Evolutionary conservation across 345 rosid genomes (phyloP).

Genomic region (Gossypium raimondii): DNA sequence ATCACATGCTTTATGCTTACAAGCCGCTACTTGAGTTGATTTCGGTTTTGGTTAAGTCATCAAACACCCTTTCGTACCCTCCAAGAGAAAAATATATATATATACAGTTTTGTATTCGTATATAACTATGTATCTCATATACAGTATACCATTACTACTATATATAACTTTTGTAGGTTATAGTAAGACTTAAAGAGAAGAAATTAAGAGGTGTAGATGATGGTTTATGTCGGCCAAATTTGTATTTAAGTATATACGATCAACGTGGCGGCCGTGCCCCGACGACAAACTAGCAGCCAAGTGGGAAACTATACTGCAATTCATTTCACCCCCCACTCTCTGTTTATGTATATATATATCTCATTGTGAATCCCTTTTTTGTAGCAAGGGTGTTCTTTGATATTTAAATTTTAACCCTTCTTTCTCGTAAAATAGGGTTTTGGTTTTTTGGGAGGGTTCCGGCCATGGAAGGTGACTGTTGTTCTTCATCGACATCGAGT

Average conservation of each 20-base stretch:
- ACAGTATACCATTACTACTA: no score
- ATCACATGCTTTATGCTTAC: background rate
- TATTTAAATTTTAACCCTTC: no score
- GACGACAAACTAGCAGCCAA: slow-evolving; percentile 48
- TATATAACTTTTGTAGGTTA: background rate
- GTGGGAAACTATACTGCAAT: slow-evolving; percentile 21
- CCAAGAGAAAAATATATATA: background rate
- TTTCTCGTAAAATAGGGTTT: no score
- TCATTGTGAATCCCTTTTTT: background rate
- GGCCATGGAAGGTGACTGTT: slow-evolving; percentile 24
- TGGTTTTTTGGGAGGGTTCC: no score
- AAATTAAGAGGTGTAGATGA: slow-evolving; percentile 23
- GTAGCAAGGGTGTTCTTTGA: slow-evolving; percentile 5
- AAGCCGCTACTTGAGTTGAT: background rate
- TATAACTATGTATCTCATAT: no score
- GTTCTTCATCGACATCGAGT: slow-evolving; percentile 17
- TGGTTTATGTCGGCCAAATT: slow-evolving; percentile 56
- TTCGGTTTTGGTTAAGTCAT: background rate
- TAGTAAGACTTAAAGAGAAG: background rate
- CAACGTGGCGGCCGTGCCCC: slow-evolving; percentile 64
- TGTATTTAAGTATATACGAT: slow-evolving; percentile 37
- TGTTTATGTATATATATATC: background rate
- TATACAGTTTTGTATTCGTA: no score
- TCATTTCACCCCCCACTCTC: background rate
- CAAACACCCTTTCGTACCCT: background rate